Evolutionary conservation across 768 basidiomycete species (phyloP).

Genomic region (Calvatia gigantea): DNA sequence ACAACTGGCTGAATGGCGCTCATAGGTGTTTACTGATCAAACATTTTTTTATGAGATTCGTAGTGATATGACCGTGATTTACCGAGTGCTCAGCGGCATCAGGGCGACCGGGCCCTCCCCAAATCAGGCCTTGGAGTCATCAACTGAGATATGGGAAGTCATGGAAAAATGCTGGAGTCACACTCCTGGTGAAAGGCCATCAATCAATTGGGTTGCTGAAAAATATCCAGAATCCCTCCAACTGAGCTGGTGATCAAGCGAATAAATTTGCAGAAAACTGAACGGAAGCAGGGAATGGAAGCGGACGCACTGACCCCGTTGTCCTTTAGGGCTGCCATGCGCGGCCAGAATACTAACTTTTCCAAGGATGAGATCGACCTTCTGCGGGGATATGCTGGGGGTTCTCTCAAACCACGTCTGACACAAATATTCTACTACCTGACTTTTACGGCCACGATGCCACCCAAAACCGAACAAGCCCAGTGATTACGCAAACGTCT

Average conservation of each 20-base stretch:
- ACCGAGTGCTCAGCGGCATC: constrained; percentile 15
- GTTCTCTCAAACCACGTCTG: no score
- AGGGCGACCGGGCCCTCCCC: constrained; percentile 18
- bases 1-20: neutral
- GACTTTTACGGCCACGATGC: no score
- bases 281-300: neutral
- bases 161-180: constrained; percentile 22
- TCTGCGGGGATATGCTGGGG: neutral
- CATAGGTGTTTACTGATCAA: constrained; percentile 22
- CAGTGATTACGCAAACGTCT: no score
- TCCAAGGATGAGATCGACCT: neutral
- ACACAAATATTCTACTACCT: no score
- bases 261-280: neutral
- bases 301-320: neutral
- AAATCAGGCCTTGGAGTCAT: constrained; percentile 14
- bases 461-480: no score
- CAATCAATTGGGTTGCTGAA: neutral
- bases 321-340: neutral
- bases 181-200: constrained; percentile 18
- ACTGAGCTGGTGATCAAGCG: neutral
- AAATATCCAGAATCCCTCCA: neutral
- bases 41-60: constrained; percentile 22
- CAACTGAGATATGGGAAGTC: constrained; percentile 17
- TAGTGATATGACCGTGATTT: constrained; percentile 19
- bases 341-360: neutral